Evolutionary conservation across 768 basidiomycete genomes (phyloP).

Genomic region (Cystobasidium ongulense): DNA sequence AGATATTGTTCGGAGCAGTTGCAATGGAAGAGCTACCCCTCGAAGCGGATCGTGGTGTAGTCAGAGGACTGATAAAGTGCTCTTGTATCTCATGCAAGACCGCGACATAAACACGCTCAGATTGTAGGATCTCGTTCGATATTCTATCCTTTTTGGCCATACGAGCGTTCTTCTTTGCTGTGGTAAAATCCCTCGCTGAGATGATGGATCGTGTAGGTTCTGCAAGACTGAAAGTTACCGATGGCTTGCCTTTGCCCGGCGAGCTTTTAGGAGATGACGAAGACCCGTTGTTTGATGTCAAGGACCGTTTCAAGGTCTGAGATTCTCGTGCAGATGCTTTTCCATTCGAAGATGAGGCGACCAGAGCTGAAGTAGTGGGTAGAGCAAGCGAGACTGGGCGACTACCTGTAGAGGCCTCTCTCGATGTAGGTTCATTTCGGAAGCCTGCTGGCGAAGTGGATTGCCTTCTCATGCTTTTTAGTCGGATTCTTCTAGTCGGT

Average conservation of each 20-base stretch:
- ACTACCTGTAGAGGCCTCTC: neutral
- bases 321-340: neutral
- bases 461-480: neutral
- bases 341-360: slow-evolving; percentile 8
- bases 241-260: neutral
- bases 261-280: neutral
- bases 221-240: slow-evolving; percentile 12
- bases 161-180: slow-evolving; percentile 16
- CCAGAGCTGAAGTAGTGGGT: slow-evolving; percentile 20
- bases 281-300: neutral
- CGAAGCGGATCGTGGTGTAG: neutral
- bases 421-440: neutral
- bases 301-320: neutral
- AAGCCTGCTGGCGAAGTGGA: neutral
- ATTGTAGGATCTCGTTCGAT: slow-evolving; percentile 37
- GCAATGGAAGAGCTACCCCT: slow-evolving; percentile 15
- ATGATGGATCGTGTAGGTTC: neutral
- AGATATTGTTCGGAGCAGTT: slow-evolving; percentile 19
- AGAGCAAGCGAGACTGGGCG: slow-evolving; percentile 21
- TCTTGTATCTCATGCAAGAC: slow-evolving; percentile 38
- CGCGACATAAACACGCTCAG: slow-evolving; percentile 37
- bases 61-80: slow-evolving; percentile 15
- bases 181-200: neutral
- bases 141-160: slow-evolving; percentile 34
- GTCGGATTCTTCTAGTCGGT: neutral